Evolutionary conservation across 2,329 filamentous ascomycete species (phyloP), one percentile per base, ranked within the genome.

Genomic region (Mycosphaerella sp.): DNA sequence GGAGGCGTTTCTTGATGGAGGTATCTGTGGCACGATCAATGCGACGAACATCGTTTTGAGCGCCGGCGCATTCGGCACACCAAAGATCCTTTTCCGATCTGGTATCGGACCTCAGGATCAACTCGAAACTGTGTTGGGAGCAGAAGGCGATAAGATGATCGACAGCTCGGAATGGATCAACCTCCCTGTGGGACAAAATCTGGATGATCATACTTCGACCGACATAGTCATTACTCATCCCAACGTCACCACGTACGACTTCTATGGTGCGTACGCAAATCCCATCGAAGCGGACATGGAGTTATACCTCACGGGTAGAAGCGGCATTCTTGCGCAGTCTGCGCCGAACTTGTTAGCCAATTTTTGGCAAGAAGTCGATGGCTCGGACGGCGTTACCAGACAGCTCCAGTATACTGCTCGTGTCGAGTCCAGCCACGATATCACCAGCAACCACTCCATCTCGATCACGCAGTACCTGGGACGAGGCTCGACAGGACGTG

Each of bases 361-460:
- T 67, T 79, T 76, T 64, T 83, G 76, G 74, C 80, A 84, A 55
- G 75, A 81, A 54, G 76, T 84, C 61, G 66, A 66, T 50, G 73
- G 72, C 18, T 62, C 68, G 6, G 82, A 87, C 58, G 80, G 80
- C 21, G 77, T 82, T 49, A 75, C 77, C 7, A 76, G 82, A 41
- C 79, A 84, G 59, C 70, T 85, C 14, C 82, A 86, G 63, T 86
- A 79, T 74, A 85, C 82, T 8, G 76, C 81, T 39, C 76, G 82
- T 57, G 80, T 84, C 21, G 81, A 85, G 56, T 77, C 75, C 25
- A 75, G 76, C 35, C 71, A 75, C 41, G 75, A 72, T 47, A 62
- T 66, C 34, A 66, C 65, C 34, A 67, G 69, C 56, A 69, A 66
- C 44, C 56, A 59, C 21, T 64, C 66, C 17, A 68, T 75, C 58